Evolutionary conservation across 441 rosid species (phyloP), one percentile per base, ranked within the genome.

Genomic region (Iberis amara): DNA sequence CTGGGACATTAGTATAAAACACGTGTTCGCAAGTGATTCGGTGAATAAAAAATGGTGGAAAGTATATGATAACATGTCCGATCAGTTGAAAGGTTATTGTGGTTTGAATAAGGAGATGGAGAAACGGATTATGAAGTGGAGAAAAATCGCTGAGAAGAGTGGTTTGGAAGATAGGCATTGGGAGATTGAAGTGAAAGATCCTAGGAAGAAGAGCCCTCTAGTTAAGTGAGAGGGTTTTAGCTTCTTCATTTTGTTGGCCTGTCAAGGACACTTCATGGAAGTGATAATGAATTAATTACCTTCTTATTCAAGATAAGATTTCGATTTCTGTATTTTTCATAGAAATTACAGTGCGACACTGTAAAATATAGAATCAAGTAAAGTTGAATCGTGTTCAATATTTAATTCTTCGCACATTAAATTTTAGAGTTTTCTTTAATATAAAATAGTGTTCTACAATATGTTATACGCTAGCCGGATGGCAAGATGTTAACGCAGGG

Each of bases 31-130:
- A 0, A 85, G 86, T 27, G 89, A 88, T 31, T 46, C 67, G 0
- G 84, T 79, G 11, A 77, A 79, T 13, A 18, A 43, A 68, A 67
- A 40, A 49, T 85, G 94, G 91, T 88, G 91, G 91, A 40, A 62
- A 7, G 76, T 83, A 0, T 71, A 79, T 37, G 94, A 85, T 9
- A 49, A 51, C 3, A 75, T 82, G 94, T 66, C 89, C 2, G 50
- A 55, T 61, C 52, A 53, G 45, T 32, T 85, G 67, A 75, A 78
- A 10, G 21, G 62, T 0, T 81, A 61, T 9, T 88, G 94, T 70
- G 66, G 64, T 8, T 23, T 87, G 3, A 82, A 74, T 0, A 43
- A 57, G 65, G 8, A 28, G 0, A 66, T 61, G 77, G 70, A 66
- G 61, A 15, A 10, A n/a, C n/a, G n/a, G 0, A 78, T 79, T 66